Evolutionary conservation across 1,284 basidiomycete species (phyloP), one percentile per base, ranked within the genome.

Genomic region (Cystobasidium slooffiae): DNA sequence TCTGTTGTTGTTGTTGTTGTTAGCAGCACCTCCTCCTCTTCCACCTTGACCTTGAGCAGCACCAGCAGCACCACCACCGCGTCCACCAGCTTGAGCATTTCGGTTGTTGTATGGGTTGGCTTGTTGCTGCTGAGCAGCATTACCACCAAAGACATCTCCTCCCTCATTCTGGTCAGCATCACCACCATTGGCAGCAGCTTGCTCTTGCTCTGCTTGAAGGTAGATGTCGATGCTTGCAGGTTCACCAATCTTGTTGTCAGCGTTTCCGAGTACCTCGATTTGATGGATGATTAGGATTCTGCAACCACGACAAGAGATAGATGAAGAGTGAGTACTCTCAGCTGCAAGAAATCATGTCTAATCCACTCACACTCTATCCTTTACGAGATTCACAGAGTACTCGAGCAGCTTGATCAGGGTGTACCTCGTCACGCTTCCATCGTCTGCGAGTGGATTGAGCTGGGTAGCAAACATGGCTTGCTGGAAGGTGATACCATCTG

Each of bases 401-500:
- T 88, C 89, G 73, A 89, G 88, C 53, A 97, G 84, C 65, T 88
- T 86, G 67, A 92, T 87, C 62, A 99, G 84, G 0, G 88, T 86
- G 80, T 93, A 86, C 81, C 91, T 92, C 63, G 85, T 83, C 61
- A 99, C 85, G 10, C 85, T 80, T n/a, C 89, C 87, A 0, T 88
- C 85, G 31, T 90, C 86, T 44, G 97, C 89, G 76, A 93, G 83
- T 20, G 86, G 80, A 80, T 97, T 97, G 67, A 95, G 86, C 81
- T 94, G 92, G 0, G 95, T 97, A 4, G 94, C 93, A 51, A 99
- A 86, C 97, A 99, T 98, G 43, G 92, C 90, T 82, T 96, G 94
- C 67, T 92, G 86, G 81, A 92, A 95, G 80, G 91, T 84, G 44
- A 86, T 84, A 16, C 70, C 58, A 31, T 55, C 70, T 41, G 70